phyloP scores from a whole-genome alignment of 2,329 filamentous ascomycete species.

The Aspergillus sp. region DNA sequence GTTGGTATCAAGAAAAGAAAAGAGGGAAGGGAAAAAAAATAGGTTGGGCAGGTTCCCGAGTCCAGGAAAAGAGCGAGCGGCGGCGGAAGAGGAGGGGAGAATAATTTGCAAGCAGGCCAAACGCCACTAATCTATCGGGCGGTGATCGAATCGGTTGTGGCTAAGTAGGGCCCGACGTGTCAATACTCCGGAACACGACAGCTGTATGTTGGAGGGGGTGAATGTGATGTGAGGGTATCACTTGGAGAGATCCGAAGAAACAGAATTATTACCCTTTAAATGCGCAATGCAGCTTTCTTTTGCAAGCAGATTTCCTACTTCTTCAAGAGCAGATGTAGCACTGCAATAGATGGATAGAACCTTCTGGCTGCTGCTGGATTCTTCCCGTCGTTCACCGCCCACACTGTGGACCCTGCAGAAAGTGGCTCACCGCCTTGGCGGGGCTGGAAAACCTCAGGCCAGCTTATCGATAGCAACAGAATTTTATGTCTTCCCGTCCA shows the following conservation, averaged over 20 bases:
- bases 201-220: not conserved
- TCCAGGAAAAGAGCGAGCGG: slow-evolving; percentile 20
- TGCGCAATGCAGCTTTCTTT: too few relatives aligned
- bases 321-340: not conserved
- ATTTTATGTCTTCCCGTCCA: too few relatives aligned
- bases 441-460: slow-evolving; percentile 6
- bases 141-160: slow-evolving; percentile 26
- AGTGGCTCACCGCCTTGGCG: slow-evolving; percentile 16
- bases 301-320: too few relatives aligned
- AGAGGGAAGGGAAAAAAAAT: slow-evolving; percentile 6
- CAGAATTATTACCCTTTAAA: too few relatives aligned
- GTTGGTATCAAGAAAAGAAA: slow-evolving; percentile 9
- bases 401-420: slow-evolving; percentile 20
- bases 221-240: not conserved
- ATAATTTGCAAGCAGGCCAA: slow-evolving; percentile 40
- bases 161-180: slow-evolving; percentile 18
- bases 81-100: slow-evolving; percentile 31
- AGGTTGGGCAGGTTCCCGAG: slow-evolving; percentile 14
- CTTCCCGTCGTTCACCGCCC: slow-evolving; percentile 28
- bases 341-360: slow-evolving; percentile 29
- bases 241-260: not conserved
- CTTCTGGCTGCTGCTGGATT: slow-evolving; percentile 39
- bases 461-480: slow-evolving; percentile 19
- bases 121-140: slow-evolving; percentile 32
- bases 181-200: too few relatives aligned